Conservation (phyloP, 257 asterid genomes). For the Nicotiana otophora region DNA sequence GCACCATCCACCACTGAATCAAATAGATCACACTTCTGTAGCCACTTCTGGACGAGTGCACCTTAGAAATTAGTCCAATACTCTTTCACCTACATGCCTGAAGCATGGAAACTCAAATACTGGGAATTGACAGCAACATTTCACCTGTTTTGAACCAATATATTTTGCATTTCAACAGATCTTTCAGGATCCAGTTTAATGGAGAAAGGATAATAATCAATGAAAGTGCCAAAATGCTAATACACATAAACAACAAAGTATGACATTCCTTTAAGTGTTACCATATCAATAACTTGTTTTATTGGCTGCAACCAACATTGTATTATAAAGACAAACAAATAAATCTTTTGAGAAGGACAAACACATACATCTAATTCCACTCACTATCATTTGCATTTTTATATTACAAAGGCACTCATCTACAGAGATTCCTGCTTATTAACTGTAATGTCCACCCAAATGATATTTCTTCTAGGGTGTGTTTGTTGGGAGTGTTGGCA, state of each 20-base stretch:
- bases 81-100: conserved; percentile 15
- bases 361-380: neutral
- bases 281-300: neutral
- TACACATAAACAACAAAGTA: neutral
- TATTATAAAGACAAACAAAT: neutral
- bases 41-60: conserved; percentile 68
- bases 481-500: neutral
- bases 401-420: neutral
- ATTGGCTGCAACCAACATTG: neutral
- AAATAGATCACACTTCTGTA: conserved; percentile 64
- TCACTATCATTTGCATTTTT: neutral
- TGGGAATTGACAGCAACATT: neutral
- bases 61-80: conserved; percentile 26
- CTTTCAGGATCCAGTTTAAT: neutral
- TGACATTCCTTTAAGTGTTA: neutral
- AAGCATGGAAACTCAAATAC: conserved; percentile 9
- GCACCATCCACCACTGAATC: conserved; percentile 93
- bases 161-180: neutral
- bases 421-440: neutral
- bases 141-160: neutral
- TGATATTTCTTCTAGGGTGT: neutral
- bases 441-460: too few species aligned
- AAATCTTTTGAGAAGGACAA: too few species aligned
- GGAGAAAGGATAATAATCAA: neutral
- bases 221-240: neutral